A percentile compares a stretch with the other conserved stretches of the same genome.
phyloP scores from a whole-genome alignment of 306 rosid genomes.

The Corylus avellana region DNA sequence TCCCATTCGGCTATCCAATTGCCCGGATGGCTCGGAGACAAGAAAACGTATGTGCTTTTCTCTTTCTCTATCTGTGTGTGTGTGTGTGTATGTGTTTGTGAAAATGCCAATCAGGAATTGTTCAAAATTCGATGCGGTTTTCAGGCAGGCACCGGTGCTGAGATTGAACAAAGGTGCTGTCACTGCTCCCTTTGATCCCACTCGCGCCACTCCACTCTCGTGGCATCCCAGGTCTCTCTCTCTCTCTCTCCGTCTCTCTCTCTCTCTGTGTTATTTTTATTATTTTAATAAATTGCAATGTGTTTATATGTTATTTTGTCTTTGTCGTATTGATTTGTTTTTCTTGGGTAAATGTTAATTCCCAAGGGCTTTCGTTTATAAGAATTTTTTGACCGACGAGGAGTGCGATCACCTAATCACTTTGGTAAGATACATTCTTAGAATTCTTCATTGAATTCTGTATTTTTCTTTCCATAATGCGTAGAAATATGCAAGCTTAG shows the following conservation, averaged over 20 bases:
- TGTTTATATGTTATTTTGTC: not conserved
- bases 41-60: conserved; percentile 34
- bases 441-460: conserved; percentile 1
- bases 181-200: conserved; percentile 65
- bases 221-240: conserved; percentile 84
- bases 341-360: conserved; percentile 10
- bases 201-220: conserved; percentile 79
- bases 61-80: not conserved
- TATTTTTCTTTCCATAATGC: not conserved
- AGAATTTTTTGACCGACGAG: conserved; percentile 60
- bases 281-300: not conserved
- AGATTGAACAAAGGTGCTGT: conserved; percentile 42
- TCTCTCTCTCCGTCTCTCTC: not conserved
- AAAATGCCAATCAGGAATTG: not conserved
- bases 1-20: conserved; percentile 52
- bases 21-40: conserved; percentile 34
- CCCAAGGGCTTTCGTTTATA: conserved; percentile 85
- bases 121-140: conserved; percentile 9
- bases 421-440: conserved; percentile 48
- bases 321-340: not conserved
- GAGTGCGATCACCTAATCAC: conserved; percentile 81
- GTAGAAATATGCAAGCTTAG: not conserved
- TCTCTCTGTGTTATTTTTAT: not conserved
- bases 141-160: conserved; percentile 60
- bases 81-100: not conserved